Percentiles rank a stretch among this genome's conserved stretches.
phyloP scores from a whole-genome alignment of 2,329 filamentous ascomycete genomes.

The Neopestalotiopsis sp. region DNA sequence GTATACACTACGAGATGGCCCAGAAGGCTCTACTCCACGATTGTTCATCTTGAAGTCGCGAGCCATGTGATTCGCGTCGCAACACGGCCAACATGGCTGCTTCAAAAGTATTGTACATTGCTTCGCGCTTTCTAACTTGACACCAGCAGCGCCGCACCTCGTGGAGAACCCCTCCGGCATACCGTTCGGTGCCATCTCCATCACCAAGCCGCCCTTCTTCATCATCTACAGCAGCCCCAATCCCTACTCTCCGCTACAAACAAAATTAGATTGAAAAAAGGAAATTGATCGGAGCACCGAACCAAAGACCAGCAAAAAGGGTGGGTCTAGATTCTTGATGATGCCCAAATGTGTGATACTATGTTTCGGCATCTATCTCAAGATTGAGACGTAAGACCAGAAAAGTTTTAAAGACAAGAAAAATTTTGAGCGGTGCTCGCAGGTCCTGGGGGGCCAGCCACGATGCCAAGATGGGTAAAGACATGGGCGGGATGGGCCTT shows the following conservation, averaged over 20 bases:
- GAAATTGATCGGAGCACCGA: constrained; percentile 14
- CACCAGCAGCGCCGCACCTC: background rate
- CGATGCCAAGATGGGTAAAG: constrained; percentile 18
- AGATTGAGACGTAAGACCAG: background rate
- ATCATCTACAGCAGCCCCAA: background rate
- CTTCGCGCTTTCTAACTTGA: constrained; percentile 6
- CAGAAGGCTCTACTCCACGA: constrained; percentile 10
- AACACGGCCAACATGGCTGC: constrained; percentile 22
- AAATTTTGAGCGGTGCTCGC: constrained; percentile 35
- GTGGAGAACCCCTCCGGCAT: background rate
- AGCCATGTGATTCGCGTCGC: constrained; percentile 13
- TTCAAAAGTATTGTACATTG: constrained; percentile 17
- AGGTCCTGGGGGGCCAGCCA: constrained; percentile 29
- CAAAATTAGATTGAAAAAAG: constrained; percentile 20
- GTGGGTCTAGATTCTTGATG: constrained; percentile 35
- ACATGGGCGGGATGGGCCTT: constrained; percentile 33
- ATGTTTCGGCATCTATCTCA: background rate
- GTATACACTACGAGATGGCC: constrained; percentile 14
- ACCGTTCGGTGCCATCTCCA: background rate
- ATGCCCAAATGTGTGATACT: constrained; percentile 28
- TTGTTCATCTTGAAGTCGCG: constrained; percentile 8
- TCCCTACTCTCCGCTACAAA: constrained; percentile 10
- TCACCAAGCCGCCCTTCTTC: background rate
- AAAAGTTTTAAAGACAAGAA: constrained; percentile 34
- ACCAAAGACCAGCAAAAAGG: constrained; percentile 38